Base-by-base conservation (phyloP, 495 filamentous ascomycete genomes). In the Xylaria bambusicola region DNA sequence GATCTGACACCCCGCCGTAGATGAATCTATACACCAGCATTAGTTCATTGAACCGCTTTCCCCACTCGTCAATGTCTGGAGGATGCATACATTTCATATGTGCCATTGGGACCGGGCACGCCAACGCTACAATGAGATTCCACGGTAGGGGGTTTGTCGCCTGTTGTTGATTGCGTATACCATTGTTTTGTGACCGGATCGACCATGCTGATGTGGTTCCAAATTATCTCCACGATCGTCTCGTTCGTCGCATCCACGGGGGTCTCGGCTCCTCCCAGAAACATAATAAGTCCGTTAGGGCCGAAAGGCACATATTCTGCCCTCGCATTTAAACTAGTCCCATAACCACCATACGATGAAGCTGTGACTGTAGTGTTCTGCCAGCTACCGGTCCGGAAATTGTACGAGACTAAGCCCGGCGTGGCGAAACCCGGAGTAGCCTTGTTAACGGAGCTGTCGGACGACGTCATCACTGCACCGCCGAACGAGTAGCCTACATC, bases 271-370 rank as follows among this genome's bases (percentile, higher is more conserved):
- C 76, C 76, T 10, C 72, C 75, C 2, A 77, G 45, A 10, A 75
- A 64, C 3, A 77, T 38, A 15, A 77, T 36, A 18, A 77, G 41
- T 0, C 73, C 76, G 20, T 69, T 71, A 4, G 63, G 56, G 4
- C 72, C 73, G 38, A 73, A 75, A 1, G 75, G 73, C 3, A 77
- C 42, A 33, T 61, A 72, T 7, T 74, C 61, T 4, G 68, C 72
- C 20, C 61, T 45, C 1, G 57, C 72, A 17, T 70, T 66, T 15
- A 71, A 17, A 40, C 61, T 62, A 1, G 71, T 72, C 2, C 73
- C 72, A 15, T 64, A 68, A 5, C 56, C 57, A 13, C 63, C 63
- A 18, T 69, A 67, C 1, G 56, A 56, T 8, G 47, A 41, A 35
- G 66, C 54, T 27, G 72, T 70, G 20, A 66, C 56, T 27, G 72